Evolutionary conservation across 2,329 filamentous ascomycete species (phyloP).

Genomic region (Akanthomyces uredinophilus): DNA sequence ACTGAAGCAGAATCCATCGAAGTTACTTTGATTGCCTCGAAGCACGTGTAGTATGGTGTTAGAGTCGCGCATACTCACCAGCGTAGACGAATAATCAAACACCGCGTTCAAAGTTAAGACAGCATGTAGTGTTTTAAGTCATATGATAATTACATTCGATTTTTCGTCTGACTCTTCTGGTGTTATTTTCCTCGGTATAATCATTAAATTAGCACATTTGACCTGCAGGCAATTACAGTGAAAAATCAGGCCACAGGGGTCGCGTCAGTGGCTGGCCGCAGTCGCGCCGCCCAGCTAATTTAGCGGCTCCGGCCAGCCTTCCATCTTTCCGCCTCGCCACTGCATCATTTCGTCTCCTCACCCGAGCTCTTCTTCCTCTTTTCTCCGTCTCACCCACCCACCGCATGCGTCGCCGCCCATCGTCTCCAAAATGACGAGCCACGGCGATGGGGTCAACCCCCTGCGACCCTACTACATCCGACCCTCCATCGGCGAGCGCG

Average conservation of each 20-base stretch:
- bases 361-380: background rate
- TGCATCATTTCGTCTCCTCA: constrained; percentile 8
- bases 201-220: background rate
- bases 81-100: too few relatives aligned
- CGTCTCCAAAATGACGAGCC: constrained; percentile 37
- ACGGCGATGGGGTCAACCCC: constrained; percentile 52
- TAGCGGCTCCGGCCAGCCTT: background rate
- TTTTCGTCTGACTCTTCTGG: too few relatives aligned
- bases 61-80: too few relatives aligned
- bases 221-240: background rate
- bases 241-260: background rate
- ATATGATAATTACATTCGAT: too few relatives aligned
- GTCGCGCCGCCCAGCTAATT: background rate
- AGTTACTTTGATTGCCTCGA: too few relatives aligned
- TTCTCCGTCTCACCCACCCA: constrained; percentile 17
- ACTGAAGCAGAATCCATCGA: too few relatives aligned
- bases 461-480: constrained; percentile 66
- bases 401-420: constrained; percentile 20
- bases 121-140: too few relatives aligned
- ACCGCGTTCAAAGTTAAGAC: too few relatives aligned
- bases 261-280: constrained; percentile 3
- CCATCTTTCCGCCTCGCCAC: constrained; percentile 2
- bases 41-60: too few relatives aligned
- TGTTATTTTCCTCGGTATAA: background rate
- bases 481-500: constrained; percentile 47